Evolutionary conservation across 1,284 basidiomycete species (phyloP).

Genomic region (Cryptococcus hybrid): DNA sequence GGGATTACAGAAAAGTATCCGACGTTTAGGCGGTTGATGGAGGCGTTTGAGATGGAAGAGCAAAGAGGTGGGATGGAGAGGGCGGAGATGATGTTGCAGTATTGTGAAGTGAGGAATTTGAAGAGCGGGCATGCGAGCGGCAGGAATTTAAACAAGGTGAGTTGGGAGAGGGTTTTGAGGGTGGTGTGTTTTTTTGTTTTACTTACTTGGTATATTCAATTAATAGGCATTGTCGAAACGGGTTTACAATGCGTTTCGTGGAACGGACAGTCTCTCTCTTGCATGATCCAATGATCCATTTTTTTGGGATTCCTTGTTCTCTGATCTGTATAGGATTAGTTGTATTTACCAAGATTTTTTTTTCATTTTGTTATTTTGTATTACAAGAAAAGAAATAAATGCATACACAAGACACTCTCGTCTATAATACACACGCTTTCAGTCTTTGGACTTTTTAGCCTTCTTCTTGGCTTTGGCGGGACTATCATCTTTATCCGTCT

Average conservation of each 20-base stretch:
- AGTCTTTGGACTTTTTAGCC: constrained; percentile 25
- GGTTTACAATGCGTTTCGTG: constrained; percentile 37
- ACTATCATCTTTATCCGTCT: constrained; percentile 11
- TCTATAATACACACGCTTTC: constrained; percentile 1
- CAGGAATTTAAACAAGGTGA: constrained; percentile 34
- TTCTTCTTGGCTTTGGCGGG: constrained; percentile 33
- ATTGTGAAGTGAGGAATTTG: constrained; percentile 31
- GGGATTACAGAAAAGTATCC: constrained; percentile 35
- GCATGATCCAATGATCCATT: constrained; percentile 7
- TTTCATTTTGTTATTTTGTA: no score
- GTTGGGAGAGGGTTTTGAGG: neutral
- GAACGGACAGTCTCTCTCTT: constrained; percentile 37
- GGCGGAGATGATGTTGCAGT: constrained; percentile 33
- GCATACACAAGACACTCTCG: neutral
- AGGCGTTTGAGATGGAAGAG: constrained; percentile 40
- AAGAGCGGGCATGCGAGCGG: constrained; percentile 15
- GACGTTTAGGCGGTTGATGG: constrained; percentile 40
- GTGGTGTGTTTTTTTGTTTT: no score
- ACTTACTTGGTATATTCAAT: no score
- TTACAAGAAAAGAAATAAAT: no score
- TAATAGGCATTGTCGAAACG: constrained; percentile 36
- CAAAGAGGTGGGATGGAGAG: constrained; percentile 13
- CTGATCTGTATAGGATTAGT: no score
- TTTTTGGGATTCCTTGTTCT: no score
- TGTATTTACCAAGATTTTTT: no score